Base-by-base conservation (phyloP, 139 green algal genomes). In the Tetradesmus obliquus region DNA sequence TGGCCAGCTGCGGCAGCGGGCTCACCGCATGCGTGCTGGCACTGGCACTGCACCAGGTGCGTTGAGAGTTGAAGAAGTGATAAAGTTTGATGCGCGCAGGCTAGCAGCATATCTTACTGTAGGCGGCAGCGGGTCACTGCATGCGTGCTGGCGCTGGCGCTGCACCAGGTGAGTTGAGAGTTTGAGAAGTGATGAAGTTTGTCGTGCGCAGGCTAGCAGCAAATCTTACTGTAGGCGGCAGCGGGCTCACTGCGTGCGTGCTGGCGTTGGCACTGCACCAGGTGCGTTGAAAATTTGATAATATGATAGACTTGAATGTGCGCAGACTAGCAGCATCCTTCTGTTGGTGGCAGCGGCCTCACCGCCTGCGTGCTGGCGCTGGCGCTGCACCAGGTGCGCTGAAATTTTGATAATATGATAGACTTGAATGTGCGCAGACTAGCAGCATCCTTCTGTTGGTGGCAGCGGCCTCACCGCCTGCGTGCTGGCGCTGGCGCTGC, bases 391-490 rank as follows among this genome's bases (percentile, higher is more conserved):
- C 85, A 95, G 84, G 66, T 76, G 17, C 51, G 32, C 45, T n/a
- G 88, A 19, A 4, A 3, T 32, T 79, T 84, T n/a, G 22, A 24
- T 24, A 60, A 76, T n/a, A 17, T 55, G 22, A 45, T 9, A 82
- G 84, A 72, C 53, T 53, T 22, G 32, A 8, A 53, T 69, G 53
- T 54, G 32, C n/a, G 24, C 9, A 82, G 5, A 1, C 32, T 45
- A 45, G 32, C 32, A 45, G 32, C 32, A 45, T 45, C 32, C 0
- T 45, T 1, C 32, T 45, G 32, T 45, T 1, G 32, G 98, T 91
- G 98, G 98, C 86, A 98, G 95, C 55, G 98, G 98, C 1, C 95
- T 99, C 15, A 99, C 98, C 1, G 98, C 98, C 0, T 98, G 96
- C 91, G 93, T 99, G 7, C 84, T 99, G 80, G 96, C 97, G 6